These are phyloP conservation scores for Chytriomyces sp. DNA, from an alignment of 192 early-diverging fungal species.

Conservation along the genomic window DNA sequence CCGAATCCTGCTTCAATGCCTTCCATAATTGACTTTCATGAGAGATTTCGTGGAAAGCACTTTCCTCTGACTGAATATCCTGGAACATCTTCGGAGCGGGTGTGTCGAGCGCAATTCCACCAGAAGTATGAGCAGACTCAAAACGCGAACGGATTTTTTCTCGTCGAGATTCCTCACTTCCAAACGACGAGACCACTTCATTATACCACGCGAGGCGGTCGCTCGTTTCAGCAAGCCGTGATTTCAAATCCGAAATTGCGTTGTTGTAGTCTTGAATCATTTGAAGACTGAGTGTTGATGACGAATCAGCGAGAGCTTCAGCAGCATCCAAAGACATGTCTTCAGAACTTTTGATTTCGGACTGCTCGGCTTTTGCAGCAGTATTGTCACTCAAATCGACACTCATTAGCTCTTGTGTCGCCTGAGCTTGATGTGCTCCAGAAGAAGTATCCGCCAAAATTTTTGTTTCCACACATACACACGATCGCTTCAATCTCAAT, in stretches of 20 bases:
- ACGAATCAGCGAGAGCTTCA: too few relatives aligned
- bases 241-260: slow-evolving; percentile 49
- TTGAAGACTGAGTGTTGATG: neutral
- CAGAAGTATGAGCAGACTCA: neutral
- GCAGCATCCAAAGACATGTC: neutral
- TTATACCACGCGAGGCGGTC: slow-evolving; percentile 59
- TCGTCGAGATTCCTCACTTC: slow-evolving; percentile 21
- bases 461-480: too few relatives aligned
- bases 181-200: slow-evolving; percentile 45
- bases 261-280: slow-evolving; percentile 43
- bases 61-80: too few relatives aligned
- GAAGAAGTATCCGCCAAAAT: too few relatives aligned
- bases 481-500: too few relatives aligned
- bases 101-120: too few relatives aligned
- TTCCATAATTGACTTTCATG: slow-evolving; percentile 41
- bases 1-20: slow-evolving; percentile 7
- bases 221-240: slow-evolving; percentile 48
- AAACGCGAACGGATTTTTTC: slow-evolving; percentile 2
- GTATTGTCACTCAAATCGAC: too few relatives aligned
- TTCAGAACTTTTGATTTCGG: too few relatives aligned
- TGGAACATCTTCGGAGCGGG: too few relatives aligned
- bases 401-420: too few relatives aligned
- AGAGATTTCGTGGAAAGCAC: slow-evolving; percentile 24
- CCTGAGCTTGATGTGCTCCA: too few relatives aligned
- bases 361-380: too few relatives aligned